Percentiles rank a stretch among this genome's conserved stretches.
phyloP scores from a whole-genome alignment of 139 green algal species.

The Volvox reticuliferus region DNA sequence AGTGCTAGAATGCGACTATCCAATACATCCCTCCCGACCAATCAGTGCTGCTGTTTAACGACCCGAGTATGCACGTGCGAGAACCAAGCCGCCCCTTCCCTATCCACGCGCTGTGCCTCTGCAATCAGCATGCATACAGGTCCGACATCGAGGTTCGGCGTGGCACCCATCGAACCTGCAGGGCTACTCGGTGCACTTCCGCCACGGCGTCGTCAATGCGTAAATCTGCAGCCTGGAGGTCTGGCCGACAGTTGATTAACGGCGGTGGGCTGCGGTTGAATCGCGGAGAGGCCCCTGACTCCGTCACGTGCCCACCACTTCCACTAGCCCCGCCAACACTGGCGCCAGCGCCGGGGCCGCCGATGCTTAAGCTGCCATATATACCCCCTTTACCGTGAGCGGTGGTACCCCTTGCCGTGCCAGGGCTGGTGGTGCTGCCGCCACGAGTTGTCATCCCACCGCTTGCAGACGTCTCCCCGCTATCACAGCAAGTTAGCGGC shows the following conservation, averaged over 20 bases:
- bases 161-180: constrained; percentile 1
- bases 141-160: too few species aligned
- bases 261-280: neutral
- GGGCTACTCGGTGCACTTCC: constrained; percentile 15
- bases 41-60: too few species aligned
- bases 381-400: too few species aligned
- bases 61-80: too few species aligned
- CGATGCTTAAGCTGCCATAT: too few species aligned
- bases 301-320: neutral
- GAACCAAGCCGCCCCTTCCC: too few species aligned
- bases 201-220: constrained; percentile 34
- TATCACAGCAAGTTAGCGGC: neutral
- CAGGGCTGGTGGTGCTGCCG: neutral
- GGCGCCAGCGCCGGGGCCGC: neutral
- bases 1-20: too few species aligned
- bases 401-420: too few species aligned
- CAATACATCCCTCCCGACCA: too few species aligned
- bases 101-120: too few species aligned
- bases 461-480: neutral
- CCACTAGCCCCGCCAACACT: neutral
- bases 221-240: constrained; percentile 9
- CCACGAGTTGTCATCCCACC: neutral
- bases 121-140: too few species aligned
- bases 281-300: neutral
- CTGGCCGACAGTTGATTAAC: neutral